Evolutionary conservation across 768 basidiomycete genomes (phyloP).

Genomic region (Candolleomyces eurysporus): DNA sequence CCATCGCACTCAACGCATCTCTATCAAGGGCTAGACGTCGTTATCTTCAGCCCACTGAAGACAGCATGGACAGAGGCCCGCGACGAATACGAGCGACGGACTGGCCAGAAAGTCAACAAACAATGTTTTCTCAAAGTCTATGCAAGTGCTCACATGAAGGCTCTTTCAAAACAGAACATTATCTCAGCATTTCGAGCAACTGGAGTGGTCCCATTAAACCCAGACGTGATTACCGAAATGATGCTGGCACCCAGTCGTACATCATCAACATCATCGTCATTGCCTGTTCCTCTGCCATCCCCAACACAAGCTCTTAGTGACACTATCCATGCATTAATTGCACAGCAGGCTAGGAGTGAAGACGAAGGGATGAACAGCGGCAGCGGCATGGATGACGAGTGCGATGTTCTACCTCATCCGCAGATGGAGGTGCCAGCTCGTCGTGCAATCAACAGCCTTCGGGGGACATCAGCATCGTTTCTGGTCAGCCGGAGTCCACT

Average conservation of each 20-base stretch:
- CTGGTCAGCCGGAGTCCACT: neutral
- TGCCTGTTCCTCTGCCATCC: neutral
- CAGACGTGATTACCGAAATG: conserved; percentile 18
- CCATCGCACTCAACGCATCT: conserved; percentile 40
- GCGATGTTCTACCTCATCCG: neutral
- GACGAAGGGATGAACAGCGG: neutral
- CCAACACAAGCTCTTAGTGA: neutral
- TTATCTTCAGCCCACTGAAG: conserved; percentile 10
- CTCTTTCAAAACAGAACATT: conserved; percentile 21
- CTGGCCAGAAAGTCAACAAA: neutral
- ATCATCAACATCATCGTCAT: neutral
- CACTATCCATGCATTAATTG: neutral
- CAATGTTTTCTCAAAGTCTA: neutral
- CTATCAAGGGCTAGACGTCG: conserved; percentile 37
- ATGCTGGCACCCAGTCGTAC: neutral
- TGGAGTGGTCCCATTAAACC: conserved; percentile 31
- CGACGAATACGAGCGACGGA: neutral
- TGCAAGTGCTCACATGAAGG: neutral
- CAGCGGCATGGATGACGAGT: neutral
- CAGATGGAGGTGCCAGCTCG: neutral
- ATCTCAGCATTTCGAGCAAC: conserved; percentile 29
- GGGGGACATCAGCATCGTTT: neutral
- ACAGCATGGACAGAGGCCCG: neutral
- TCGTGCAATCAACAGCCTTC: neutral
- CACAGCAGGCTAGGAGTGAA: neutral